Evolutionary conservation across 495 filamentous ascomycete genomes (phyloP), one percentile per base, ranked within the genome.

Genomic region (Baudoinia panamericana): DNA sequence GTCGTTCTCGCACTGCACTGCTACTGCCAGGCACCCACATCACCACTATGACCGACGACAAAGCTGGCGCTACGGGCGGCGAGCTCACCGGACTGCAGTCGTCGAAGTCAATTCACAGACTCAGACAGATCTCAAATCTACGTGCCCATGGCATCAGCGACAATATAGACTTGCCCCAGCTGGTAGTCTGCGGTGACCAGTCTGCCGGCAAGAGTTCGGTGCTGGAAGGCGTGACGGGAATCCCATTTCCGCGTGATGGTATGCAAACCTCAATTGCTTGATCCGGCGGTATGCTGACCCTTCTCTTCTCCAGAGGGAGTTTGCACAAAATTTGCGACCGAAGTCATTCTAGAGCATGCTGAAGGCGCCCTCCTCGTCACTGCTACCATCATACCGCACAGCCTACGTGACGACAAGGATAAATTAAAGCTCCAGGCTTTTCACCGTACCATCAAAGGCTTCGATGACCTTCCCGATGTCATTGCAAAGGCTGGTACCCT

Each of bases 241-340:
- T 36, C 6, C 33, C 16, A 5, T 36, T 36, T 23, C 33, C 33
- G 23, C 16, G 16, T 51, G n/a, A n/a, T n/a, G n/a, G n/a, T n/a
- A n/a, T n/a, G n/a, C n/a, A n/a, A n/a, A n/a, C n/a, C n/a, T n/a
- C n/a, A n/a, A n/a, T n/a, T n/a, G n/a, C n/a, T n/a, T n/a, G n/a
- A n/a, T n/a, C n/a, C n/a, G n/a, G n/a, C n/a, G n/a, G n/a, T n/a
- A n/a, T n/a, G n/a, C n/a, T n/a, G n/a, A n/a, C n/a, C n/a, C n/a
- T n/a, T n/a, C n/a, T n/a, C n/a, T n/a, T n/a, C n/a, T n/a, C 4
- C 4, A 5, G 33, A 36, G 9, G 16, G 33, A 6, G 13, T 75
- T 0, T 82, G 79, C 54, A 83, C 79, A 0, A 65, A 73, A 0
- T 82, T 82, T 41, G 71, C 78, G 2, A 82, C 73, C 0, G 76